phyloP scores from a whole-genome alignment of 2,329 filamentous ascomycete species.

The Clonostachys byssicola region DNA sequence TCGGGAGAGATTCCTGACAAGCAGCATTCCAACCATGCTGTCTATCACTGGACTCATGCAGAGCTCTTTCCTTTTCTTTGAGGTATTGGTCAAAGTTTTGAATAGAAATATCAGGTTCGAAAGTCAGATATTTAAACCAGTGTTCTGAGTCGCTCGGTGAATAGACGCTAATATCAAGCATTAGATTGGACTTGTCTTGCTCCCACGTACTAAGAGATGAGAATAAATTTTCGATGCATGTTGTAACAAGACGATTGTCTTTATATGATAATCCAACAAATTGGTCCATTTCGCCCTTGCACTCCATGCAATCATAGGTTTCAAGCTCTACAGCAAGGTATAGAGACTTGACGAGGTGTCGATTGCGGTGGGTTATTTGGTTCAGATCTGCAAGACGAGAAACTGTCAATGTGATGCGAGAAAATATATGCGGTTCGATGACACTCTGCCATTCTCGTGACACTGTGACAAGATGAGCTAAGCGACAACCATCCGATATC shows the following conservation, averaged over 20 bases:
- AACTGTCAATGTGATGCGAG: not conserved
- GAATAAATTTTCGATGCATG: constrained; percentile 8
- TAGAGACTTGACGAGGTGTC: not conserved
- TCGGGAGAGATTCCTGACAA: not conserved
- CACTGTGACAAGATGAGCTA: not conserved
- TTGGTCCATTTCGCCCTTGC: not conserved
- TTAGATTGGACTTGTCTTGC: constrained; percentile 11
- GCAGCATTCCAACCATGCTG: not conserved
- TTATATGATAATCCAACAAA: not conserved
- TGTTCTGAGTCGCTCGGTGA: constrained; percentile 20
- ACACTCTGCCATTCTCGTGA: not conserved
- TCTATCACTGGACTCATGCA: too few relatives aligned
- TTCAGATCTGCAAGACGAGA: not conserved
- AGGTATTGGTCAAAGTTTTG: not conserved
- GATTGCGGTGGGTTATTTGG: not conserved
- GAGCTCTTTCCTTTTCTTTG: not conserved
- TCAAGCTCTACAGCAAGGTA: not conserved
- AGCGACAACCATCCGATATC: not conserved
- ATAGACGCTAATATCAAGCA: constrained; percentile 21
- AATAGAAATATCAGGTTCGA: constrained; percentile 5
- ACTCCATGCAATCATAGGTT: not conserved
- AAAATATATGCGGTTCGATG: not conserved
- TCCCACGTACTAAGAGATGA: constrained; percentile 17
- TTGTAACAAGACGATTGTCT: too few relatives aligned
- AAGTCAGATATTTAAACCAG: constrained; percentile 20